Evolutionary conservation across 768 basidiomycete species (phyloP).

Genomic region (Tulasnella sp.): DNA sequence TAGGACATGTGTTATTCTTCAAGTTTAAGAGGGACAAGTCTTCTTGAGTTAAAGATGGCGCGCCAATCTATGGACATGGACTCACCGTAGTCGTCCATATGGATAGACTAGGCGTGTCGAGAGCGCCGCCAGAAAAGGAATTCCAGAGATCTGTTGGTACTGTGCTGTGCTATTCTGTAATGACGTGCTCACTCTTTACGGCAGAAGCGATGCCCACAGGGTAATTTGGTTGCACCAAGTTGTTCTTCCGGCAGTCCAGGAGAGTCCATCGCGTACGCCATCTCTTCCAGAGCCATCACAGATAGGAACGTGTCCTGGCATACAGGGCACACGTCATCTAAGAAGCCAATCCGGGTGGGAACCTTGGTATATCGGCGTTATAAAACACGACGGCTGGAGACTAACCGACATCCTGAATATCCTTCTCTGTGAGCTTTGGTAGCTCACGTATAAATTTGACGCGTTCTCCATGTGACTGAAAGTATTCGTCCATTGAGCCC

Average conservation of each 20-base stretch:
- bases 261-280: slow-evolving; percentile 63
- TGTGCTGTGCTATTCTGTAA: slow-evolving; percentile 5
- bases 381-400: background rate
- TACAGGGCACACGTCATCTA: slow-evolving; percentile 66
- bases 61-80: too few relatives aligned
- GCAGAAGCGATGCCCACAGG: slow-evolving; percentile 54
- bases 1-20: slow-evolving; percentile 45
- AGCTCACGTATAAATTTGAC: background rate
- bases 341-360: background rate
- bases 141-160: background rate
- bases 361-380: background rate
- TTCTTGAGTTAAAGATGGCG: too few relatives aligned
- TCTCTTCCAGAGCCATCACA: slow-evolving; percentile 64
- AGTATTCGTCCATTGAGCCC: too few relatives aligned
- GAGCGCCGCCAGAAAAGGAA: background rate
- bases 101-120: slow-evolving; percentile 9
- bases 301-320: slow-evolving; percentile 62
- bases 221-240: slow-evolving; percentile 62
- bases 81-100: slow-evolving; percentile 16
- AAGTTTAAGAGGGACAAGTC: too few relatives aligned
- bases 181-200: slow-evolving; percentile 55
- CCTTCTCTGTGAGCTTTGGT: slow-evolving; percentile 4
- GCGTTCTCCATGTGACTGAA: background rate
- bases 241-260: slow-evolving; percentile 62
- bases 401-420: slow-evolving; percentile 16